Conservation (phyloP, 129 eudicot species). For the Flaveria linearis region DNA sequence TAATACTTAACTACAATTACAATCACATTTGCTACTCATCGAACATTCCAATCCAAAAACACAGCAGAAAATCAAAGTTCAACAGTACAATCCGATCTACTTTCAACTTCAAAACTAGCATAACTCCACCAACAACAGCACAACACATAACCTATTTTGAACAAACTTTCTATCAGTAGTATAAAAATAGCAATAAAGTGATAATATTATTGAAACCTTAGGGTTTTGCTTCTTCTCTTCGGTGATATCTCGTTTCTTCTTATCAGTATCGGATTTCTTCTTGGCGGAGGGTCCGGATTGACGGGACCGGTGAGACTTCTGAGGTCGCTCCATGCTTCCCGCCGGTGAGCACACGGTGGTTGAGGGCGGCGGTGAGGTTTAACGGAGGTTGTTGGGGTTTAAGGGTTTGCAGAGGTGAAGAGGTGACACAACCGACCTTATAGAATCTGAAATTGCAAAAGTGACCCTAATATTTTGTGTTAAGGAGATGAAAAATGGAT, state of each 20-base stretch:
- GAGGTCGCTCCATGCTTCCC: slow-evolving; percentile 47
- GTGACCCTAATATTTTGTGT: neutral
- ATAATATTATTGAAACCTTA: slow-evolving; percentile 46
- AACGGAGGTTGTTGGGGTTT: slow-evolving; percentile 28
- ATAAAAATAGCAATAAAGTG: neutral
- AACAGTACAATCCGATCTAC: neutral
- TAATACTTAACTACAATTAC: neutral
- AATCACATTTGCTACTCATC: neutral
- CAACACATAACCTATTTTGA: neutral
- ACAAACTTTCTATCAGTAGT: neutral
- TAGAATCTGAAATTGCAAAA: slow-evolving; percentile 19
- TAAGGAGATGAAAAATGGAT: too few species aligned
- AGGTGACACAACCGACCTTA: slow-evolving; percentile 22
- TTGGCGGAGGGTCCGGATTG: slow-evolving; percentile 79
- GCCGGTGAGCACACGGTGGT: slow-evolving; percentile 16
- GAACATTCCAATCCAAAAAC: neutral
- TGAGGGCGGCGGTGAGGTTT: slow-evolving; percentile 23
- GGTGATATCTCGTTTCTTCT: slow-evolving; percentile 46
- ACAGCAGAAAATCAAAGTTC: neutral
- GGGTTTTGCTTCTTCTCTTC: slow-evolving; percentile 54
- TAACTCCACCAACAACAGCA: neutral
- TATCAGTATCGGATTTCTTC: slow-evolving; percentile 51
- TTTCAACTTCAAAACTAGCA: slow-evolving; percentile 1
- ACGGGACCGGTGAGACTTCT: slow-evolving; percentile 70
- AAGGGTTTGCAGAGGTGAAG: slow-evolving; percentile 31